Evolutionary conservation across 306 rosid genomes (phyloP).

Genomic region (Oxytropis ochrocephala): DNA sequence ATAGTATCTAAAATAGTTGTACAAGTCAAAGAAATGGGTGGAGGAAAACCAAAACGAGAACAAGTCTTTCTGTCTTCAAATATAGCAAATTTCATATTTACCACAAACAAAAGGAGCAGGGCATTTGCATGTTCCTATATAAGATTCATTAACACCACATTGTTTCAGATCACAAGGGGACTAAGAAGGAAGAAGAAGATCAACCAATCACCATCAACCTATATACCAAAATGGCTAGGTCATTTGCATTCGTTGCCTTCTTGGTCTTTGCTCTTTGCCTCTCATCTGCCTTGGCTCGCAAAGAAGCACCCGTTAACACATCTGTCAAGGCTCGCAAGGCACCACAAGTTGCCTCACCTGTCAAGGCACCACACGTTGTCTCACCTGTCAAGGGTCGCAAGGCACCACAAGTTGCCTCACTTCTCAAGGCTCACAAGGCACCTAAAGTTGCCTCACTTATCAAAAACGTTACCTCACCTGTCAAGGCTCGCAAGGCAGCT

Average conservation of each 20-base stretch:
- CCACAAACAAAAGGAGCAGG: not conserved
- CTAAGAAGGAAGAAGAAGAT: not conserved
- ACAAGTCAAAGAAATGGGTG: not conserved
- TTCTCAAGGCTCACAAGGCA: conserved; percentile 28
- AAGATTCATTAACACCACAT: not conserved
- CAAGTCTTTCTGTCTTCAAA: conserved; percentile 12
- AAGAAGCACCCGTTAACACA: not conserved
- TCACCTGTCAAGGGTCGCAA: conserved; percentile 27
- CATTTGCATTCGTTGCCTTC: conserved; percentile 16
- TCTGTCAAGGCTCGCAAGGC: conserved; percentile 29
- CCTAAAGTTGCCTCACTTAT: too few species aligned
- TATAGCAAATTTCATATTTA: not conserved
- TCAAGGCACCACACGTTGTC: not conserved
- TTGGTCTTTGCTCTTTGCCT: conserved; percentile 24
- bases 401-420: too few species aligned
- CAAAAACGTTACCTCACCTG: not conserved
- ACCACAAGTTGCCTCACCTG: not conserved
- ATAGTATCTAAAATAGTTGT: not conserved
- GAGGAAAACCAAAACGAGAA: not conserved
- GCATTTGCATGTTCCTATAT: not conserved
- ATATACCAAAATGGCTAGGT: conserved; percentile 27
- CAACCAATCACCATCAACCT: not conserved
- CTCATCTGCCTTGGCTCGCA: conserved; percentile 13
- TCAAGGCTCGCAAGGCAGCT: conserved; percentile 27
- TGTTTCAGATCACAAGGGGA: conserved; percentile 16